These are phyloP conservation scores for Adansonia rubrostipa DNA, from an alignment of 441 rosid genomes.

Conservation along the genomic window DNA sequence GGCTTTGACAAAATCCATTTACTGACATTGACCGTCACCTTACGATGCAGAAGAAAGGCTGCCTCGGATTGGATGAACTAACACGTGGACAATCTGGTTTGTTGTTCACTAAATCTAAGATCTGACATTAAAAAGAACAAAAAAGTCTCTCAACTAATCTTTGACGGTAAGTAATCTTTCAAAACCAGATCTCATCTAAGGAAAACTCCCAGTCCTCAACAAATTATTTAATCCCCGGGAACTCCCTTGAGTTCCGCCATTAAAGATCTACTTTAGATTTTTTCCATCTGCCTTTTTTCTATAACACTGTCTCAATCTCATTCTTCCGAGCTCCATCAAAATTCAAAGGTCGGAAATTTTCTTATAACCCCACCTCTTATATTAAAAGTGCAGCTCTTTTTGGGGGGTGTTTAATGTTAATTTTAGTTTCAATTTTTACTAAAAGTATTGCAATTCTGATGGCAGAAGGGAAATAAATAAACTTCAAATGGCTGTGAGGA, in stretches of 20 bases:
- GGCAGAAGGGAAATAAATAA: slow-evolving; percentile 2
- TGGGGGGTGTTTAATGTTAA: not conserved
- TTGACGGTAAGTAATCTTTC: not conserved
- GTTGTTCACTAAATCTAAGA: not conserved
- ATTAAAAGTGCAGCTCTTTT: not conserved
- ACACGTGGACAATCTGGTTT: slow-evolving; percentile 9
- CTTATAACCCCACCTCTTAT: not conserved
- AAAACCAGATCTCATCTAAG: not conserved
- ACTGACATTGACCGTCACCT: not conserved
- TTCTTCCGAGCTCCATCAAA: not conserved
- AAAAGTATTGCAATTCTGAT: slow-evolving; percentile 9
- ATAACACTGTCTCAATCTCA: slow-evolving; percentile 24
- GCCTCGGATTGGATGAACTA: not conserved
- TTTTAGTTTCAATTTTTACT: not conserved
- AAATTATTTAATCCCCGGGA: slow-evolving; percentile 24
- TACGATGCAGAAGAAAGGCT: not conserved
- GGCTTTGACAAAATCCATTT: too few relatives aligned
- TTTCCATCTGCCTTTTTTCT: not conserved
- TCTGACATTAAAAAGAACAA: not conserved
- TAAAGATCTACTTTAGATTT: slow-evolving; percentile 32
- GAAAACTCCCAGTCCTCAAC: not conserved
- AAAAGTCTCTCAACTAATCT: not conserved
- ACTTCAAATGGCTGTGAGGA: slow-evolving; percentile 53
- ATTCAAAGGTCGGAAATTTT: slow-evolving; percentile 15
- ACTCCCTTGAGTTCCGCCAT: slow-evolving; percentile 31